phyloP scores from a whole-genome alignment of 139 green algal species.

The Chlamydomonas sp. region DNA sequence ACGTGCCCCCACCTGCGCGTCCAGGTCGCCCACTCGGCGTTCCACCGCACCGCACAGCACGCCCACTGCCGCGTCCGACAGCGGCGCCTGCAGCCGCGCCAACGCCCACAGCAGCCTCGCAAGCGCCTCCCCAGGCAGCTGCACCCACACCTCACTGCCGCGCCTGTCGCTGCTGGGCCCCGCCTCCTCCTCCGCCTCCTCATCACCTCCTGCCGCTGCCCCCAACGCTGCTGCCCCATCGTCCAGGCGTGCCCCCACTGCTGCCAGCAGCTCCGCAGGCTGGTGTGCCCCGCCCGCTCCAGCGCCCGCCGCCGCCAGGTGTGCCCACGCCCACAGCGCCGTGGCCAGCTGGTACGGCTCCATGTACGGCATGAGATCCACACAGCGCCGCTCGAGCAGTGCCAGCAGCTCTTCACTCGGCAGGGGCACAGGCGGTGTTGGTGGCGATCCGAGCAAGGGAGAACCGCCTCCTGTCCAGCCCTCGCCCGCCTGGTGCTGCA shows the following conservation, averaged over 20 bases:
- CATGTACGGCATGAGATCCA: neutral
- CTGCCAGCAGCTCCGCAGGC: neutral
- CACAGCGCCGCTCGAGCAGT: neutral
- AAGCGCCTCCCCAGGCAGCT: neutral
- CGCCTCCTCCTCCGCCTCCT: neutral
- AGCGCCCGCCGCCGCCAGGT: neutral
- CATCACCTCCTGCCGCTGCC: neutral
- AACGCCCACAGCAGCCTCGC: conserved; percentile 13
- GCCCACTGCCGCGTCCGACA: neutral
- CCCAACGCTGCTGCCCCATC: neutral
- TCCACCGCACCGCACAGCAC: conserved; percentile 13
- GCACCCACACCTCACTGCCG: neutral
- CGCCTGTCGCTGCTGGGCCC: neutral
- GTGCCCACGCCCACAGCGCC: conserved; percentile 9
- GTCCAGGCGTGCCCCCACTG: neutral
- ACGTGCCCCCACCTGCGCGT: neutral
- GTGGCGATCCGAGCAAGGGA: too few species aligned
- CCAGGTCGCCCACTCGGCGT: neutral
- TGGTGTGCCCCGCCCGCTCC: neutral
- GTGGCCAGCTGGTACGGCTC: conserved; percentile 14
- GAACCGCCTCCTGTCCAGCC: too few species aligned
- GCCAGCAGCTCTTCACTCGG: neutral
- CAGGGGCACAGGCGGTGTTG: too few species aligned
- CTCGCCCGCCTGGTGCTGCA: too few species aligned
- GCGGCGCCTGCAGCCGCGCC: neutral